Conservation (phyloP, 2,329 filamentous ascomycete species). For the Mariannaea sp. region DNA sequence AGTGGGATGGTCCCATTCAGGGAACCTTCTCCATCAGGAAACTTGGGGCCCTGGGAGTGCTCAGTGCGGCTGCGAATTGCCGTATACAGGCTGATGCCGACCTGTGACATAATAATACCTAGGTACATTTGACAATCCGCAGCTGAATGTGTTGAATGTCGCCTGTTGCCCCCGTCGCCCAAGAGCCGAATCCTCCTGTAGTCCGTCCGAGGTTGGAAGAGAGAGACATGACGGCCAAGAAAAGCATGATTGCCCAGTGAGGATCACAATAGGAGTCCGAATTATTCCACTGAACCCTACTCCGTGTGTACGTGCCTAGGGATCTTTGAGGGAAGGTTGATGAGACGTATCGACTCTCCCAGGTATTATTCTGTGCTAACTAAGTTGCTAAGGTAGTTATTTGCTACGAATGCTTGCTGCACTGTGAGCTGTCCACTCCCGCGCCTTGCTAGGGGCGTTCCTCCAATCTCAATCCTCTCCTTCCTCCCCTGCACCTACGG, state of each 20-base stretch:
- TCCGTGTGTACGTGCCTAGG: too few species aligned
- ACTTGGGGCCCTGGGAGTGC: constrained; percentile 11
- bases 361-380: too few species aligned
- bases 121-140: too few species aligned
- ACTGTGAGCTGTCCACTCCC: constrained; percentile 12
- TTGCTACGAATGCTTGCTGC: neutral
- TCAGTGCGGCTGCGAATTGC: constrained; percentile 16
- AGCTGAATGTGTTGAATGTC: constrained; percentile 3
- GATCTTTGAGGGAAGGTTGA: neutral
- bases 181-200: constrained; percentile 14
- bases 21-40: constrained; percentile 10
- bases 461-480: neutral
- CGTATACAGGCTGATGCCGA: constrained; percentile 15
- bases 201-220: constrained; percentile 19
- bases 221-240: constrained; percentile 1
- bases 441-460: neutral
- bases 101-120: too few species aligned
- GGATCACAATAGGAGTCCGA: constrained; percentile 24
- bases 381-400: constrained; percentile 4
- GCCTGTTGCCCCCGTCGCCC: constrained; percentile 15
- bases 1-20: constrained; percentile 12
- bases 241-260: constrained; percentile 27
- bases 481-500: neutral
- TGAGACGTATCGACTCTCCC: constrained; percentile 3
- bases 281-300: constrained; percentile 33